Conservation (phyloP, 352 stramenopile species). For the Globisporangium carolinianum region DNA sequence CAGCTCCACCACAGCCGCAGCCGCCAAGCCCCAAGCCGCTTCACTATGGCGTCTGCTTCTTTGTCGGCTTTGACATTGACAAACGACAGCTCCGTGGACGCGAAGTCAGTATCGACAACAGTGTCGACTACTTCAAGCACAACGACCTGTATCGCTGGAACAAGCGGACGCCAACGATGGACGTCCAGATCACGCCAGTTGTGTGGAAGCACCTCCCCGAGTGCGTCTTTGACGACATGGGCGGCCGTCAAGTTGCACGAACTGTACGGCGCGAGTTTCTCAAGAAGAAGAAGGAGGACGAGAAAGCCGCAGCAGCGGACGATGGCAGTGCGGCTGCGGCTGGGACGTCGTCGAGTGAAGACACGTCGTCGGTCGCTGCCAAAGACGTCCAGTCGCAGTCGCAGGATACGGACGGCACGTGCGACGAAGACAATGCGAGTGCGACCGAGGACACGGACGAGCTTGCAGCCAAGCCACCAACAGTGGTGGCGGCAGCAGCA, state of each 20-base stretch:
- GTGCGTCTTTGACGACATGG: conserved; percentile 81
- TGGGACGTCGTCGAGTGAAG: conserved; percentile 33
- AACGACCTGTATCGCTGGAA: conserved; percentile 88
- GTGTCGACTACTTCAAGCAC: conserved; percentile 86
- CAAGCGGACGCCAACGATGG: conserved; percentile 82
- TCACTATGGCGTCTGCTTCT: conserved; percentile 80
- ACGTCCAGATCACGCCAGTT: conserved; percentile 78
- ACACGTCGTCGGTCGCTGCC: conserved; percentile 18
- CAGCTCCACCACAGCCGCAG: not conserved
- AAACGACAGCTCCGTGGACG: conserved; percentile 62
- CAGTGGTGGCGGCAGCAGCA: not conserved
- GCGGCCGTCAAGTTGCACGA: conserved; percentile 53
- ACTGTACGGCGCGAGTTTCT: conserved; percentile 63
- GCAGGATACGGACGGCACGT: conserved; percentile 46
- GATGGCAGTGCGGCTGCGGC: conserved; percentile 10
- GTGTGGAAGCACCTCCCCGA: conserved; percentile 85
- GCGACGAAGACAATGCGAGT: conserved; percentile 34
- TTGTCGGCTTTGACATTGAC: conserved; percentile 83
- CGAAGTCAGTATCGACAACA: conserved; percentile 82
- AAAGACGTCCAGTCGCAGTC: conserved; percentile 32
- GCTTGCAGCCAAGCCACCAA: conserved; percentile 15
- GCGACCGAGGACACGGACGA: conserved; percentile 39
- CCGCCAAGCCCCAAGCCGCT: conserved; percentile 14
- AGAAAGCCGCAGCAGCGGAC: conserved; percentile 43
- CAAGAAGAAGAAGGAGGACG: conserved; percentile 85